Evolutionary conservation across 2,329 filamentous ascomycete genomes (phyloP).

Genomic region (Cordyceps tenuipes): DNA sequence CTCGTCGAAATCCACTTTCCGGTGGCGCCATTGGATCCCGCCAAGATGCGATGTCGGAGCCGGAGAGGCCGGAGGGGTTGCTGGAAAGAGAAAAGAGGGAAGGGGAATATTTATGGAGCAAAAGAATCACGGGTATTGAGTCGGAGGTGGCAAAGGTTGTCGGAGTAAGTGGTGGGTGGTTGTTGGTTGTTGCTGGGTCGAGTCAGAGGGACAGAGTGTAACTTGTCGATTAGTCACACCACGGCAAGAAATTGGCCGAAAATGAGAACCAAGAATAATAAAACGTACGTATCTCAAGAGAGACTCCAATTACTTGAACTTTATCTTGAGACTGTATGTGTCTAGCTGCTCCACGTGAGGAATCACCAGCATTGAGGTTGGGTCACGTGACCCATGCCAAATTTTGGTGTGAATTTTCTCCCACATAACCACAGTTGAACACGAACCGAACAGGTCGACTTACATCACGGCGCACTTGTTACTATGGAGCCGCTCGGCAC

Average conservation of each 20-base stretch:
- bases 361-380: not conserved
- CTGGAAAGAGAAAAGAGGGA: not conserved
- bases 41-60: slow-evolving; percentile 7
- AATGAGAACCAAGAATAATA: not conserved
- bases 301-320: not conserved
- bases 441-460: not conserved
- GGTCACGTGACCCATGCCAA: not conserved
- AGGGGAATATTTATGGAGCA: not conserved
- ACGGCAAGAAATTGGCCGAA: too few relatives aligned
- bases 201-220: not conserved
- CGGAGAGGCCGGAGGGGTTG: not conserved
- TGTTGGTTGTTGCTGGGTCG: not conserved
- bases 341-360: not conserved
- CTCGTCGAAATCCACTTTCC: not conserved
- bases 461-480: not conserved
- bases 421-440: not conserved
- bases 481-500: slow-evolving; percentile 6
- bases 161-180: not conserved
- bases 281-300: too few relatives aligned
- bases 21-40: slow-evolving; percentile 6
- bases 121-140: not conserved
- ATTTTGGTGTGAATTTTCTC: not conserved
- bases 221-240: not conserved
- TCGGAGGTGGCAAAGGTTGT: not conserved
- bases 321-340: not conserved